Percentiles rank a stretch among this genome's conserved stretches.
phyloP scores from a whole-genome alignment of 1,284 basidiomycete species.

The Apiotrichum laibachii region DNA sequence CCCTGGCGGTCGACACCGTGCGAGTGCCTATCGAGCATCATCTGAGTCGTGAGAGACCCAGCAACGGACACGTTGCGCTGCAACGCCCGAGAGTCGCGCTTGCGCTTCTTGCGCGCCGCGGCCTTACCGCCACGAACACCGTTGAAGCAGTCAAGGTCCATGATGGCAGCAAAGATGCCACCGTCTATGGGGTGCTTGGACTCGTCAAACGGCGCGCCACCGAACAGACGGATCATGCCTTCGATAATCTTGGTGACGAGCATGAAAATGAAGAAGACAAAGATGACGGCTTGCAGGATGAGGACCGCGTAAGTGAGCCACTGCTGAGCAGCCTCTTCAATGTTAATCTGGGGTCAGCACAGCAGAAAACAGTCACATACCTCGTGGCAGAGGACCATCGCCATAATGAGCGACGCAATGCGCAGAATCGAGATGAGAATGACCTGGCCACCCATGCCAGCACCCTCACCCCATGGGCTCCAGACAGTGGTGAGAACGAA shows the following conservation, averaged over 20 bases:
- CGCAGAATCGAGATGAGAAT: constrained; percentile 87
- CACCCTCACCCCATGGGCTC: constrained; percentile 94
- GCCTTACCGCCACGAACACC: constrained; percentile 70
- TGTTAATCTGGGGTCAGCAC: constrained; percentile 62
- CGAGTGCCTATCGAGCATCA: constrained; percentile 52
- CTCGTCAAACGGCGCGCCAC: constrained; percentile 78
- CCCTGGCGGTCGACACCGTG: constrained; percentile 32
- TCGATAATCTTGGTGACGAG: constrained; percentile 81
- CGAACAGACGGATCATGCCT: constrained; percentile 72
- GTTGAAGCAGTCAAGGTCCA: constrained; percentile 57
- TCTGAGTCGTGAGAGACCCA: constrained; percentile 48
- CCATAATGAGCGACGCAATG: constrained; percentile 81
- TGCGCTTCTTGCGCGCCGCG: constrained; percentile 54
- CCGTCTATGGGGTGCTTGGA: constrained; percentile 74
- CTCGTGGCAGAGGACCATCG: constrained; percentile 81
- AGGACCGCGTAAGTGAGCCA: constrained; percentile 94
- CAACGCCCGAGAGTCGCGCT: constrained; percentile 43
- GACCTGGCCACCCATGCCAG: constrained; percentile 90
- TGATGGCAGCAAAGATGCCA: constrained; percentile 72
- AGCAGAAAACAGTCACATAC: constrained; percentile 57
- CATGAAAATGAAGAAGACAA: constrained; percentile 75
- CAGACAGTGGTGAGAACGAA: constrained; percentile 84
- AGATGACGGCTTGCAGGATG: constrained; percentile 78
- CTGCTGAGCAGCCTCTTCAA: constrained; percentile 69
- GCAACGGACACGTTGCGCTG: constrained; percentile 44